phyloP scores from a whole-genome alignment of 2,329 filamentous ascomycete genomes.

The Colletotrichum aenigma region DNA sequence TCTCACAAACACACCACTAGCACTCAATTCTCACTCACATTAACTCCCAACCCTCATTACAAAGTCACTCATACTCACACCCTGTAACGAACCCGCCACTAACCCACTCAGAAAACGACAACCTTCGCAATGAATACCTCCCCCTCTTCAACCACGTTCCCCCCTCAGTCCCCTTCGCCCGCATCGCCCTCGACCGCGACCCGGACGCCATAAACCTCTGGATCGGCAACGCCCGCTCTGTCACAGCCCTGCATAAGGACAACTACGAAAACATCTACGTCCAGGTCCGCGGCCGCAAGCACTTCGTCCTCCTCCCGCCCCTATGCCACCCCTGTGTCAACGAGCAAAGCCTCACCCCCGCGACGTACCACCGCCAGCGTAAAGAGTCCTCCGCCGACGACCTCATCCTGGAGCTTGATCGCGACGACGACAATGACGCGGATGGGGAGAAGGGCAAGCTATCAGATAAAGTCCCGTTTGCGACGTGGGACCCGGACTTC shows the following conservation, averaged over 20 bases:
- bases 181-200: conserved; percentile 65
- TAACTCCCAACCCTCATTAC: not conserved
- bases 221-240: conserved; percentile 75
- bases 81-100: not conserved
- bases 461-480: conserved; percentile 61
- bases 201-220: conserved; percentile 84
- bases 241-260: conserved; percentile 79
- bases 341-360: conserved; percentile 62
- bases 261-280: conserved; percentile 88
- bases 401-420: conserved; percentile 27
- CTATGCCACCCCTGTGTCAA: conserved; percentile 71
- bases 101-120: conserved; percentile 71
- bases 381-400: conserved; percentile 17
- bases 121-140: conserved; percentile 75
- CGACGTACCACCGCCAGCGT: conserved; percentile 57
- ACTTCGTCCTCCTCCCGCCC: conserved; percentile 77
- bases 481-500: conserved; percentile 75
- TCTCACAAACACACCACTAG: not conserved
- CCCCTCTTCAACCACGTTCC: conserved; percentile 68
- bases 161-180: conserved; percentile 70
- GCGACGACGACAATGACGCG: conserved; percentile 37
- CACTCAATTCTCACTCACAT: not conserved
- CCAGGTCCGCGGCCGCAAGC: conserved; percentile 74
- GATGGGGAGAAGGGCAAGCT: conserved; percentile 16
- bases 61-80: not conserved